Evolutionary conservation across 192 early-diverging fungal genomes (phyloP).

Genomic region (Umbelopsis vinacea): DNA sequence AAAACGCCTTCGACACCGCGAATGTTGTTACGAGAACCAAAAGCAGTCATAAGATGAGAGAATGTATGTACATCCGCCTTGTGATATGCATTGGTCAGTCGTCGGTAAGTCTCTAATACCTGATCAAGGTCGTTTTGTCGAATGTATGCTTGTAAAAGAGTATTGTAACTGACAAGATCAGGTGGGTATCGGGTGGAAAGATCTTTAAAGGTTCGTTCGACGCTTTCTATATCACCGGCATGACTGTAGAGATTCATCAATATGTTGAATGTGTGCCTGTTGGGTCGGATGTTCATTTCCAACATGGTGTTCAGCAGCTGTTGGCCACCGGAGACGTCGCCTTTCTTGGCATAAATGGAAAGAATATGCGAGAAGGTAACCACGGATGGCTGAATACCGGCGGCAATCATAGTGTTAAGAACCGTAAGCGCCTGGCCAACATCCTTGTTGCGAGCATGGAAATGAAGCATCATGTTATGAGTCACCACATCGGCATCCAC

Average conservation of each 20-base stretch:
- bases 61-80: constrained; percentile 51
- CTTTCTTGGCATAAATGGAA: constrained; percentile 46
- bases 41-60: constrained; percentile 46
- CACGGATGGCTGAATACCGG: constrained; percentile 33
- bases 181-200: constrained; percentile 61
- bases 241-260: constrained; percentile 80
- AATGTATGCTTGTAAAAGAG: constrained; percentile 78
- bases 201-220: constrained; percentile 82
- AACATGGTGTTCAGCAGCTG: constrained; percentile 26
- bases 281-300: not conserved
- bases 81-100: constrained; percentile 44
- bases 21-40: constrained; percentile 44
- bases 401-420: constrained; percentile 42
- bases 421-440: constrained; percentile 43
- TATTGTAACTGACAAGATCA: constrained; percentile 79
- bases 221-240: constrained; percentile 67
- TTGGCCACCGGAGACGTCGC: constrained; percentile 38
- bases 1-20: constrained; percentile 41
- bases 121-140: constrained; percentile 48
- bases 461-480: constrained; percentile 49
- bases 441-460: constrained; percentile 38
- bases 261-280: constrained; percentile 61
- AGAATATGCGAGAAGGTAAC: constrained; percentile 51
- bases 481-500: constrained; percentile 39
- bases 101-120: constrained; percentile 48